Evolutionary conservation across 2,329 filamentous ascomycete species (phyloP).

Genomic region (Penicillium sp.): DNA sequence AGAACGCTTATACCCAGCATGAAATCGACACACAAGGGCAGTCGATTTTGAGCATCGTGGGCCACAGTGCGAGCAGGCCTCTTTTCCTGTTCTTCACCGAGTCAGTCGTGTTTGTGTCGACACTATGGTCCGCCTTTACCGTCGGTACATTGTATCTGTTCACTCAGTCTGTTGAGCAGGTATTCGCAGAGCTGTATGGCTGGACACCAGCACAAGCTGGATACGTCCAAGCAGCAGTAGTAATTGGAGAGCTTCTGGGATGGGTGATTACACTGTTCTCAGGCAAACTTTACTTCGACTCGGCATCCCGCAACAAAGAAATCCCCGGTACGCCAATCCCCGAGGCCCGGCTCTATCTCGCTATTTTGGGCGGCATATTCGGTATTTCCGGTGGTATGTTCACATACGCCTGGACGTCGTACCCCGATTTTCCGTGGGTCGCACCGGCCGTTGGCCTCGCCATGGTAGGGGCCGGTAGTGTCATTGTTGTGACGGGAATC

Average conservation of each 20-base stretch:
- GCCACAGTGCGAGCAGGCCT: constrained; percentile 40
- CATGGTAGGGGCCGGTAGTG: constrained; percentile 44
- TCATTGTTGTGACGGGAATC: constrained; percentile 48
- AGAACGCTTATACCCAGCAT: constrained; percentile 29
- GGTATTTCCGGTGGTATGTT: constrained; percentile 42
- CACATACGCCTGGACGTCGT: constrained; percentile 39
- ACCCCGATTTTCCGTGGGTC: constrained; percentile 36
- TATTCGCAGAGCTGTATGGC: constrained; percentile 37
- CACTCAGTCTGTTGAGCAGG: constrained; percentile 45
- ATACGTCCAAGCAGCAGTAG: constrained; percentile 44
- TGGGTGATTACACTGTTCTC: constrained; percentile 38
- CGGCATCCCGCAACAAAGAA: constrained; percentile 41
- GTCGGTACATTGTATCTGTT: constrained; percentile 47
- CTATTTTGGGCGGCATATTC: constrained; percentile 35
- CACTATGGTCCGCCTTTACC: constrained; percentile 47
- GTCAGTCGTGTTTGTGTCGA: constrained; percentile 45
- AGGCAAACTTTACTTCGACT: constrained; percentile 30
- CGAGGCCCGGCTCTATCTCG: constrained; percentile 46
- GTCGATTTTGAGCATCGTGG: constrained; percentile 28
- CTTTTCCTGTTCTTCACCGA: constrained; percentile 43
- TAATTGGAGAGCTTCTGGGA: constrained; percentile 44
- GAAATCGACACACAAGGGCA: constrained; percentile 39
- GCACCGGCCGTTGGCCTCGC: constrained; percentile 35
- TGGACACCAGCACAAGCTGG: constrained; percentile 36
- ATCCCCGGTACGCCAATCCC: constrained; percentile 43